phyloP scores from a whole-genome alignment of 176 grass and related monocot species.

The Dactylis glomerata region DNA sequence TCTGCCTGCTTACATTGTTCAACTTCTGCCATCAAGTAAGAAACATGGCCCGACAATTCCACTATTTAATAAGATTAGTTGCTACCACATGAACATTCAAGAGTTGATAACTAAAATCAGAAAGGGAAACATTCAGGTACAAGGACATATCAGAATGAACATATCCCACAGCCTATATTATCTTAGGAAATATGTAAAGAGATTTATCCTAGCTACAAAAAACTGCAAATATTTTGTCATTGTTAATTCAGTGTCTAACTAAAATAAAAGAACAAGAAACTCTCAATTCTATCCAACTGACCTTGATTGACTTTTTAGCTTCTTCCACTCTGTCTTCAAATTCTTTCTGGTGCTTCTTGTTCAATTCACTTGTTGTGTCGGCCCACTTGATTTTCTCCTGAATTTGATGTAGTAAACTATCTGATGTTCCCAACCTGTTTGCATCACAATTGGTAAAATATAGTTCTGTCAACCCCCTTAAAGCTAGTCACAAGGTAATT shows the following conservation, averaged over 20 bases:
- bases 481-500: neutral
- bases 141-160: neutral
- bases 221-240: neutral
- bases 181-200: neutral
- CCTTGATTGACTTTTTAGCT: conserved; percentile 97
- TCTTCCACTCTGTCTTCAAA: conserved; percentile 94
- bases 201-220: neutral
- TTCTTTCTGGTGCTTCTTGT: conserved; percentile 88
- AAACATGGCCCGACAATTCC: conserved; percentile 71
- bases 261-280: neutral
- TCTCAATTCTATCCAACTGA: conserved; percentile 46
- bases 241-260: neutral
- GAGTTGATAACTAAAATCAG: conserved; percentile 3
- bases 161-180: neutral
- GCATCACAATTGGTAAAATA: conserved; percentile 23
- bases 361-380: conserved; percentile 81
- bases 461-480: neutral
- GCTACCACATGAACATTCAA: conserved; percentile 36
- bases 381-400: conserved; percentile 99
- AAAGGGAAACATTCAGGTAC: neutral
- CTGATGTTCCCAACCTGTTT: conserved; percentile 85
- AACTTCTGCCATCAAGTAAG: conserved; percentile 96
- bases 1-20: conserved; percentile 97
- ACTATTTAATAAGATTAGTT: conserved; percentile 55
- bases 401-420: conserved; percentile 80